These are phyloP conservation scores for Stagonosporopsis chrysanthemi DNA, from an alignment of 2,329 filamentous ascomycete genomes.

Conservation along the genomic window DNA sequence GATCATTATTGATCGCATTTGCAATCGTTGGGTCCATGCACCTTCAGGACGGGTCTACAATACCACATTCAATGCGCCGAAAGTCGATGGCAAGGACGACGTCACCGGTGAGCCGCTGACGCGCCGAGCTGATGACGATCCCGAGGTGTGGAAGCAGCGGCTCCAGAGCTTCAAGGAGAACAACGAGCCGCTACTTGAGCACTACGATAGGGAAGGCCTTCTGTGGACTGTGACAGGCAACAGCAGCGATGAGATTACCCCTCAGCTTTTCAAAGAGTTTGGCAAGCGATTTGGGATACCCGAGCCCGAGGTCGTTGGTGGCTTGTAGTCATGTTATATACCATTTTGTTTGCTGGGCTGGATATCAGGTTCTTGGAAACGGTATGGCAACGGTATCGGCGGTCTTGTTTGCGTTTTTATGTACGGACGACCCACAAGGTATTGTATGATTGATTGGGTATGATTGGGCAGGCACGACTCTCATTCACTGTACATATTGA, in stretches of 20 bases:
- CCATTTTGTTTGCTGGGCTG: conserved; percentile 5
- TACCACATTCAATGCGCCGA: conserved; percentile 87
- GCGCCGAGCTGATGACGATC: conserved; percentile 83
- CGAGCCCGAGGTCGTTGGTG: conserved; percentile 13
- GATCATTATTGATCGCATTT: conserved; percentile 88
- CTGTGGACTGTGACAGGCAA: conserved; percentile 87
- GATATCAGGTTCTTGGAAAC: background rate
- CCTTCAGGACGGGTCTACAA: conserved; percentile 94
- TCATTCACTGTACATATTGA: conserved; percentile 17
- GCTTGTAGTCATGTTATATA: conserved; percentile 17
- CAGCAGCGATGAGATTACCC: conserved; percentile 93
- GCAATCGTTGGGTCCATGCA: conserved; percentile 91
- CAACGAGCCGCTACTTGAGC: conserved; percentile 82
- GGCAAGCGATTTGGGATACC: conserved; percentile 71
- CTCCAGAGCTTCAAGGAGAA: conserved; percentile 87
- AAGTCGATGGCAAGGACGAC: conserved; percentile 82
- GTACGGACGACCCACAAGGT: conserved; percentile 1
- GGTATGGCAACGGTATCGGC: conserved; percentile 3
- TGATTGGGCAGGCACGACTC: conserved; percentile 13
- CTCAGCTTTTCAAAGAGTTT: conserved; percentile 85
- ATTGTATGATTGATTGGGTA: conserved; percentile 1
- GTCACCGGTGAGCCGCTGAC: conserved; percentile 86
- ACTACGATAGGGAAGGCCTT: conserved; percentile 85
- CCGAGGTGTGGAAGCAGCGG: conserved; percentile 82
- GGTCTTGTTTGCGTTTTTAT: conserved; percentile 5